Evolutionary conservation across 1,284 basidiomycete genomes (phyloP), one percentile per base, ranked within the genome.

Genomic region (Sanghuangporus baumii): DNA sequence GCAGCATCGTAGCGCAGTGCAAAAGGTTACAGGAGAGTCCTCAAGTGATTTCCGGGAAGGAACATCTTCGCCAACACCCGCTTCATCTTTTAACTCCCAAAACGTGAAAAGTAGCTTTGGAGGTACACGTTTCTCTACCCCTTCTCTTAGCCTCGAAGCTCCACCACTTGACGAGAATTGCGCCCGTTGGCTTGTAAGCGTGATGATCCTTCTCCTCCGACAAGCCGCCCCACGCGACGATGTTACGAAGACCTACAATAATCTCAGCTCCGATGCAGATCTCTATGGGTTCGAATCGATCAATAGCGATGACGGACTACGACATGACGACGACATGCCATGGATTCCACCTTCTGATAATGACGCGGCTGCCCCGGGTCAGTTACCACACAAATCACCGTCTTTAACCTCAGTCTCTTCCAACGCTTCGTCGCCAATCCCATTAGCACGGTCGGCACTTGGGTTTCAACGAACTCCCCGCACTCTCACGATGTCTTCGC

Each of bases 181-280:
- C 67, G 94, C 93, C n/a, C 86, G 86, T 71, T 94, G 95, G 71
- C 81, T 94, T 46, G 79, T 96, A 60, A 88, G 86, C 70, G 87
- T 94, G 56, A 87, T 94, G 82, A 82, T 93, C 23, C 76, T 89
- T 51, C 93, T 93, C 73, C 81, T 95, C 51, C 86, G 91, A 16
- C 88, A 94, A 71, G 87, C 88, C 0, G 79, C 85, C 1, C 76
- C 81, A 36, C 74, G 79, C 34, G 85, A 88, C 34, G 76, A 78
- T 51, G 81, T 86, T 12, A 76, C 89, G 18, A 80, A 81, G 70
- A 84, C 86, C 64, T 80, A 86, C n/a, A 81, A 82, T 20, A 85
- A 81, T 66, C 75, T 83, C 31, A 85, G 83, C 38, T 83, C 85
- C 52, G 87, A 89, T 67, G 78, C 86, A 16, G 81, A 85, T 1